phyloP scores from a whole-genome alignment of 768 basidiomycete species.

The Calocybe indica region DNA sequence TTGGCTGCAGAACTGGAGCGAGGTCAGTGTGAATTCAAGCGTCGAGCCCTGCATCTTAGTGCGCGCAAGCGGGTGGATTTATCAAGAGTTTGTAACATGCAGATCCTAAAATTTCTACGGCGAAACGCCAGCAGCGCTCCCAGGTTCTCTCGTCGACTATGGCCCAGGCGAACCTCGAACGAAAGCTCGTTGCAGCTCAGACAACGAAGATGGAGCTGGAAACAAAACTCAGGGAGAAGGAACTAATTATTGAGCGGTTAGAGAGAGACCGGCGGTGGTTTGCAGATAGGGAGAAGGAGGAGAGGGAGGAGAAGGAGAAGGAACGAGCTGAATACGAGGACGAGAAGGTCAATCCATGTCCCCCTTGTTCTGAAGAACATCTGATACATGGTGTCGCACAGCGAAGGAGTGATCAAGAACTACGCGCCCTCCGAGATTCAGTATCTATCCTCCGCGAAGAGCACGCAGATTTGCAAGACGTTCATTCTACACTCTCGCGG shows the following conservation, averaged over 20 bases:
- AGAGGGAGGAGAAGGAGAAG: conserved; percentile 60
- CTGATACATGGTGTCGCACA: background rate
- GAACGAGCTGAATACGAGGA: conserved; percentile 44
- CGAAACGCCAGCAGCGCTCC: conserved; percentile 63
- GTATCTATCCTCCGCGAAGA: conserved; percentile 49
- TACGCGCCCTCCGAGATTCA: conserved; percentile 43
- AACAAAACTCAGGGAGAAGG: conserved; percentile 61
- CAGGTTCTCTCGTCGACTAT: conserved; percentile 59
- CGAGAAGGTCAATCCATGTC: conserved; percentile 48
- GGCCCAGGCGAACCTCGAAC: conserved; percentile 56
- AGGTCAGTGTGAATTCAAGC: no score
- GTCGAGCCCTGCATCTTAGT: no score
- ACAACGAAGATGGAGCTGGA: conserved; percentile 61
- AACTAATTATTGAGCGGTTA: conserved; percentile 54
- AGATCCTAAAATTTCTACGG: conserved; percentile 63
- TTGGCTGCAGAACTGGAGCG: no score
- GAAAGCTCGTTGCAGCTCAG: conserved; percentile 60
- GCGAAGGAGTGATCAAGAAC: conserved; percentile 33
- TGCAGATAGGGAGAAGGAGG: conserved; percentile 61
- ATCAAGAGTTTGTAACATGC: conserved; percentile 1
- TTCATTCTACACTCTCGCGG: conserved; percentile 41
- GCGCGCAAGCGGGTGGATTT: background rate
- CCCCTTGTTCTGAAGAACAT: background rate
- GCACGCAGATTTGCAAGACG: conserved; percentile 55
- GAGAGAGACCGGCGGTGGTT: conserved; percentile 68